Percentiles rank a stretch among this genome's conserved stretches.
Conservation (phyloP, 2,329 filamentous ascomycete genomes). For the Xylaria sp. region DNA sequence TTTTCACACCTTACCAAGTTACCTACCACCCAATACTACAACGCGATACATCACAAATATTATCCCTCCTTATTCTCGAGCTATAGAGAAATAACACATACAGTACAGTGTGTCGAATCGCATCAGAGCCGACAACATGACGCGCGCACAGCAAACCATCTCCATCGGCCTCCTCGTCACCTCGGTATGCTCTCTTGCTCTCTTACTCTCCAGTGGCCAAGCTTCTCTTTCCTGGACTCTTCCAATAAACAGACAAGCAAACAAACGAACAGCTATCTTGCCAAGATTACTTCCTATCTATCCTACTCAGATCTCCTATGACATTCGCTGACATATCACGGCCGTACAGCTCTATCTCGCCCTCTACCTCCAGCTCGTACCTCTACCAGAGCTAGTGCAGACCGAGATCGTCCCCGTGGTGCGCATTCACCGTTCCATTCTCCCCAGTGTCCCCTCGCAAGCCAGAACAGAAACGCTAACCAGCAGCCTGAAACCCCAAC, state of each 20-base stretch:
- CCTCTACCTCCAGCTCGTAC: constrained; percentile 84
- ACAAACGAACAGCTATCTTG: too few species aligned
- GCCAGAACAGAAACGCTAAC: constrained; percentile 10
- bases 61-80: not conserved
- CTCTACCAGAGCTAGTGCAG: constrained; percentile 80
- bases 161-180: constrained; percentile 87
- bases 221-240: not conserved
- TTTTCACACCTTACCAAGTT: constrained; percentile 13
- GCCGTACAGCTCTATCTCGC: constrained; percentile 83
- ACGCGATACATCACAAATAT: not conserved
- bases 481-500: constrained; percentile 22
- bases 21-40: not conserved
- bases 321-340: constrained; percentile 19
- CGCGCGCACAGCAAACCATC: constrained; percentile 91
- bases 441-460: not conserved
- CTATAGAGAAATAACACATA: not conserved
- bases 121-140: constrained; percentile 70
- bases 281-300: too few species aligned
- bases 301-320: not conserved
- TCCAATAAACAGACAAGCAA: not conserved
- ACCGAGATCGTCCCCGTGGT: constrained; percentile 90
- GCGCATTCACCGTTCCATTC: constrained; percentile 54
- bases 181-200: constrained; percentile 73
- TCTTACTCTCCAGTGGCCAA: constrained; percentile 3
- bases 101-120: constrained; percentile 3